Evolutionary conservation across 208 protist genomes (phyloP).

Genomic region (Wallacemonas rigidus): DNA sequence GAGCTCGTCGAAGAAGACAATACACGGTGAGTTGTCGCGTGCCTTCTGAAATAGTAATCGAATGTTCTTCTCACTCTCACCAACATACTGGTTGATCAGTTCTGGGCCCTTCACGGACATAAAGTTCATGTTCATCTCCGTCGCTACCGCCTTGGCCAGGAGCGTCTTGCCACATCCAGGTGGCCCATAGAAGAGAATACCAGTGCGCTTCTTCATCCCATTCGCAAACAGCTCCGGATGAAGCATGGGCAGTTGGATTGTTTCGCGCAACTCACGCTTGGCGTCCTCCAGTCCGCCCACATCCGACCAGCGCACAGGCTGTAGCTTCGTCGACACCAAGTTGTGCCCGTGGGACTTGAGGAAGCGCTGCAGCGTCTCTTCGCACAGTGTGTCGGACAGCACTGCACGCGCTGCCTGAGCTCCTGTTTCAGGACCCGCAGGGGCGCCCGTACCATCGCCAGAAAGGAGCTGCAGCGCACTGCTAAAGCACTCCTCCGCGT

Average conservation of each 20-base stretch:
- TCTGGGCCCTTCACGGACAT: conserved; percentile 95
- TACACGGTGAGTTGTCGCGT: conserved; percentile 87
- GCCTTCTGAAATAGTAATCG: conserved; percentile 89
- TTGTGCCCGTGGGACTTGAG: conserved; percentile 79
- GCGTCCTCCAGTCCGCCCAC: conserved; percentile 91
- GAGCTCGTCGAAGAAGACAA: conserved; percentile 95
- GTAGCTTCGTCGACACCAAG: conserved; percentile 83
- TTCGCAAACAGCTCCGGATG: conserved; percentile 79
- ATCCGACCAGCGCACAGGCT: conserved; percentile 89
- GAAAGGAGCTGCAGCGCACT: conserved; percentile 18
- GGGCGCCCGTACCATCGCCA: conserved; percentile 4
- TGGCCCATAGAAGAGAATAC: conserved; percentile 92
- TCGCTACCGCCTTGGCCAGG: conserved; percentile 93
- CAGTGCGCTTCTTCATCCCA: conserved; percentile 74
- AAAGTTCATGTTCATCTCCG: conserved; percentile 94
- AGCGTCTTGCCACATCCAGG: conserved; percentile 95
- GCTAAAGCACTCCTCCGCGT: conserved; percentile 48
- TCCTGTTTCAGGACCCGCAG: no score
- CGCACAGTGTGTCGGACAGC: conserved; percentile 61
- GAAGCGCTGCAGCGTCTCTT: conserved; percentile 57
- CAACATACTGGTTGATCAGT: conserved; percentile 95
- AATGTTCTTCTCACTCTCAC: conserved; percentile 92
- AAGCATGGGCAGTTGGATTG: conserved; percentile 84
- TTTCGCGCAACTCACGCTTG: conserved; percentile 85
- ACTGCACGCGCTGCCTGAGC: conserved; percentile 36